Base-by-base conservation (phyloP, 2,329 filamentous ascomycete species). In the Rosellinia necatrix region DNA sequence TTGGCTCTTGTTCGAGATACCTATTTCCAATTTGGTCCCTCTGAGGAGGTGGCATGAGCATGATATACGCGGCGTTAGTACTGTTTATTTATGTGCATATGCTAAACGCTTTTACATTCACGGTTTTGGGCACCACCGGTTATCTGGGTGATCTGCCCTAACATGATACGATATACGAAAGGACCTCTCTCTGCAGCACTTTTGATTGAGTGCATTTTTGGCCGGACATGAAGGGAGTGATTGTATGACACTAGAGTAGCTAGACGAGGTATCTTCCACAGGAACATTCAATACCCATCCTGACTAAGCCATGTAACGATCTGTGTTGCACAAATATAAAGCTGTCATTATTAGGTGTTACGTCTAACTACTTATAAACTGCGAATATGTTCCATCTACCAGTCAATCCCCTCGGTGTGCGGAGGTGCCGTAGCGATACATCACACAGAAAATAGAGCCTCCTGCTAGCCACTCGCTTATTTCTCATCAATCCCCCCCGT, bases 1-100 rank as follows among this genome's bases (percentile, higher is more conserved):
- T 43, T 51, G 41, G 52, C 41, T 47, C 50, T 48, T 58, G 55
- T 47, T 60, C 42, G 43, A 58, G 58, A 60, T 60, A 60, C 58
- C 58, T 58, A 57, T 60, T 57, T 54, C 49, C n/a, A 29, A 37
- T 29, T 49, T 41, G 17, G 49, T 24, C 32, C 17, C 25, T 30
- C 8, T 32, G 25, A 46, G 34, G 58, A 40, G 41, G 40, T 21
- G 37, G 53, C 22, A 48, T 10, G 44, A 54, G 27, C 48, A 54
- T 51, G 32, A 53, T 53, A 38, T 22, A 47, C 50, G 41, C 40
- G 55, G 55, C 40, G 50, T 58, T 15, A 21, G 19, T 22, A 30
- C 13, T 35, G 44, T 22, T 21, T 22, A 10, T 48, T 42, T 29
- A 27, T 25, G 30, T n/a, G 21, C 19, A 27, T 22, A 38, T 25